These are phyloP conservation scores for Gossypium mustelinum DNA, from an alignment of 345 rosid genomes.

Conservation along the genomic window DNA sequence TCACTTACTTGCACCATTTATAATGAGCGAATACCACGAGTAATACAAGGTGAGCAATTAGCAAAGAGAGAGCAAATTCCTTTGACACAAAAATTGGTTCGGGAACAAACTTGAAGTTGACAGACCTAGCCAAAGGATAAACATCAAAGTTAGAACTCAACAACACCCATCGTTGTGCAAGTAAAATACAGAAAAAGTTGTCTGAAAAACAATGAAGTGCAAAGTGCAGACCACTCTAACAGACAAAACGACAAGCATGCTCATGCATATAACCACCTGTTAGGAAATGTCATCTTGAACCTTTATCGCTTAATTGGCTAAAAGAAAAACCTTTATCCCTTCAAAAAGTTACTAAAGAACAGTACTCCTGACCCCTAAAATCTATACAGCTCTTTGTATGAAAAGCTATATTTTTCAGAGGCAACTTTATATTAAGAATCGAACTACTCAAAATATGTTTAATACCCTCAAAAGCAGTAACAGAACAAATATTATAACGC, in stretches of 20 bases:
- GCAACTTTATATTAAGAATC: background rate
- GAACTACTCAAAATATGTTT: background rate
- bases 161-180: background rate
- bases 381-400: background rate
- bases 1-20: constrained; percentile 95
- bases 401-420: background rate
- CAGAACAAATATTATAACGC: background rate
- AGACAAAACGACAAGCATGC: background rate
- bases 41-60: constrained; percentile 61
- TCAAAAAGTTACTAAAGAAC: background rate
- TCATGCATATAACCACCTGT: background rate
- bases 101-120: constrained; percentile 91
- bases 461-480: constrained; percentile 4
- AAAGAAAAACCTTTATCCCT: background rate
- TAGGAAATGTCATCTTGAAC: background rate
- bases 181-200: background rate
- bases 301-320: background rate
- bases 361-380: background rate
- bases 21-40: constrained; percentile 65
- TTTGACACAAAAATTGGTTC: constrained; percentile 83
- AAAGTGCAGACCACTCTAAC: background rate
- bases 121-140: constrained; percentile 66
- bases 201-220: background rate
- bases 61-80: constrained; percentile 77
- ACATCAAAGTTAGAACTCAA: constrained; percentile 5